phyloP scores from a whole-genome alignment of 257 asterid species.

The Cynanchum wilfordii region DNA sequence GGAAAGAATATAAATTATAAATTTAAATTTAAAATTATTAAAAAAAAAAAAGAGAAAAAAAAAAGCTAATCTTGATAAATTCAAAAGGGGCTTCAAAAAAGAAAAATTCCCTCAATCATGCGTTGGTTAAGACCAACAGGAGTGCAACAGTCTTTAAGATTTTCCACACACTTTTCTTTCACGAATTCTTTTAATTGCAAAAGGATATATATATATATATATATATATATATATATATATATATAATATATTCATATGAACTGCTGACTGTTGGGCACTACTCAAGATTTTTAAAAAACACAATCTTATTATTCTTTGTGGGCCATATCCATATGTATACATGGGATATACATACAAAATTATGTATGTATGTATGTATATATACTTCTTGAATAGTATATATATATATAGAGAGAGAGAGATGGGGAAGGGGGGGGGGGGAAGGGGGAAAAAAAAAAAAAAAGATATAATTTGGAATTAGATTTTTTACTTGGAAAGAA shows the following conservation, averaged over 20 bases:
- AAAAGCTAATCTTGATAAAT: conserved; percentile 18
- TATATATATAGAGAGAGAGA: not conserved
- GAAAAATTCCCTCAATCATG: conserved; percentile 46
- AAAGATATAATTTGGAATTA: not conserved
- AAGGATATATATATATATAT: conserved; percentile 4
- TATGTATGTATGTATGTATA: not conserved
- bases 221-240: conserved; percentile 1
- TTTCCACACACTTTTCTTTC: conserved; percentile 19
- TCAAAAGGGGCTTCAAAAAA: conserved; percentile 32
- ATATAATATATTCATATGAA: not conserved
- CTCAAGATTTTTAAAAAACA: not conserved
- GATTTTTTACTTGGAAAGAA: conserved; percentile 34
- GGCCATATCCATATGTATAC: not conserved
- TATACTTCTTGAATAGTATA: too few relatives aligned
- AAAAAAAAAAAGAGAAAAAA: conserved; percentile 1
- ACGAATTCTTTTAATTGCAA: conserved; percentile 30
- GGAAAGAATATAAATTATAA: conserved; percentile 35
- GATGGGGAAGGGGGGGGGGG: not conserved
- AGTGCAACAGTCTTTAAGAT: conserved; percentile 16
- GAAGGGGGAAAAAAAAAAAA: too few relatives aligned
- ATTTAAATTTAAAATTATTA: conserved; percentile 16
- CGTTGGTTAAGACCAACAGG: conserved; percentile 27
- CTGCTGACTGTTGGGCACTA: conserved; percentile 39
- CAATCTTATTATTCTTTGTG: conserved; percentile 16
- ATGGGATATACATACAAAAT: not conserved